Base-by-base conservation (phyloP, 2,329 filamentous ascomycete genomes). In the Biscogniauxia sp. region DNA sequence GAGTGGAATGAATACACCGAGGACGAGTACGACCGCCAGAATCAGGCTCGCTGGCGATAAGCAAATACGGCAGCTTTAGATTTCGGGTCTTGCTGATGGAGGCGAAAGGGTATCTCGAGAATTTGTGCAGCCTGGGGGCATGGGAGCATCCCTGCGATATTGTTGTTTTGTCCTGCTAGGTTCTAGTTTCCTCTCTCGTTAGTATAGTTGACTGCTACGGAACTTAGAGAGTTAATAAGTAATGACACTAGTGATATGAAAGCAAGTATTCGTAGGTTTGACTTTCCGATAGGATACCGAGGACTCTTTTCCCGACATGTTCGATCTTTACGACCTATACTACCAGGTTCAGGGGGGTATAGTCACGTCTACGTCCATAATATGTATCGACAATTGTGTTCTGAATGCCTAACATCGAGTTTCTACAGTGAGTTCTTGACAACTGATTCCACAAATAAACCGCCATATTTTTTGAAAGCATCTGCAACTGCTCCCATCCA, bases 1-100 rank as follows among this genome's bases (percentile, higher is more conserved):
- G 65, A 74, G 60, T 77, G 71, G 69, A 25, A 73, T 37, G 64
- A 54, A 0, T 77, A 77, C 53, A 69, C 63, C 2, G 64, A 73
- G 62, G 50, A 57, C 0, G 55, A 64, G 59, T 75, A 76, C 41
- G 70, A 78, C 4, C 20, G 61, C 2, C 64, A 69, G 61, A 70
- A 60, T 41, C 59, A 58, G 8, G 56, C 41, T 52, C 64, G 64
- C 3, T 70, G 65, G 67, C 3, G 52, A 6, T 64, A 54, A 41
- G 13, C n/a, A 13, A 13, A n/a, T 3, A 45, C 37, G 5, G 15
- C 15, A 17, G 37, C 37, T 45, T 45, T 45, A 3, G 37, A 45
- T n/a, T n/a, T 45, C 15, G 37, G 13, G 37, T 45, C 37, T 45
- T 7, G 37, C 15, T 11, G 37, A n/a, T 6, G 11, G 37, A 45